Percentiles rank a stretch among this genome's conserved stretches.
phyloP scores from a whole-genome alignment of 768 basidiomycete genomes.

The Mycena vitilis region DNA sequence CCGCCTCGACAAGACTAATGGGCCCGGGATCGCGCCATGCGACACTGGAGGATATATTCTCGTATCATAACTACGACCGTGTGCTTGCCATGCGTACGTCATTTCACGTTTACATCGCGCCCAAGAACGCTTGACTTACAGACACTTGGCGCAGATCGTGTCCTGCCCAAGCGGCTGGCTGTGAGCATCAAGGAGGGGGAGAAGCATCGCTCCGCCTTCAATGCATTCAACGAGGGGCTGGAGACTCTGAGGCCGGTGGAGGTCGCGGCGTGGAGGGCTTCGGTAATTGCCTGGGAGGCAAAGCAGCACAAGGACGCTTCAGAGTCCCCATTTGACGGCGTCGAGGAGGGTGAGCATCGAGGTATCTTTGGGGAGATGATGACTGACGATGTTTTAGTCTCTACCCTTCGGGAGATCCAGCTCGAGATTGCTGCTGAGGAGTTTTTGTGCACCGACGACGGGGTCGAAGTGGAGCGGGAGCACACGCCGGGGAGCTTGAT shows the following conservation, averaged over 20 bases:
- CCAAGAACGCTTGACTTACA: not conserved
- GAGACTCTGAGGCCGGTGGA: not conserved
- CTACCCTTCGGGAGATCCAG: not conserved
- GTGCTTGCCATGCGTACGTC: not conserved
- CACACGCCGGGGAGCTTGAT: not conserved
- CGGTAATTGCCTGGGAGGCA: conserved; percentile 2
- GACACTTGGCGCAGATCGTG: no score
- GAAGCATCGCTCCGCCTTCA: conserved; percentile 17
- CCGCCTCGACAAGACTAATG: conserved; percentile 6
- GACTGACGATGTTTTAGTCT: not conserved
- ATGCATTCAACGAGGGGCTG: conserved; percentile 3
- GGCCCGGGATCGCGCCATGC: conserved; percentile 2
- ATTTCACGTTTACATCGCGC: not conserved
- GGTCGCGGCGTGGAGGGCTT: conserved; percentile 4
- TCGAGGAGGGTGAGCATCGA: not conserved
- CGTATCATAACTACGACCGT: conserved; percentile 3
- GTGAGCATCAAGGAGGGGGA: not conserved
- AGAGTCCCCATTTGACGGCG: not conserved
- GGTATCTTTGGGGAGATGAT: not conserved
- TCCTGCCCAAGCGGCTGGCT: conserved; percentile 1
- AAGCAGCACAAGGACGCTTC: conserved; percentile 22
- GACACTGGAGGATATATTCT: conserved; percentile 10
- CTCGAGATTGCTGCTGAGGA: not conserved
- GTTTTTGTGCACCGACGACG: not conserved
- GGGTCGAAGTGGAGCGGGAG: not conserved